phyloP scores from a whole-genome alignment of 208 protist genomes.

The Naegleria lovaniensis region DNA sequence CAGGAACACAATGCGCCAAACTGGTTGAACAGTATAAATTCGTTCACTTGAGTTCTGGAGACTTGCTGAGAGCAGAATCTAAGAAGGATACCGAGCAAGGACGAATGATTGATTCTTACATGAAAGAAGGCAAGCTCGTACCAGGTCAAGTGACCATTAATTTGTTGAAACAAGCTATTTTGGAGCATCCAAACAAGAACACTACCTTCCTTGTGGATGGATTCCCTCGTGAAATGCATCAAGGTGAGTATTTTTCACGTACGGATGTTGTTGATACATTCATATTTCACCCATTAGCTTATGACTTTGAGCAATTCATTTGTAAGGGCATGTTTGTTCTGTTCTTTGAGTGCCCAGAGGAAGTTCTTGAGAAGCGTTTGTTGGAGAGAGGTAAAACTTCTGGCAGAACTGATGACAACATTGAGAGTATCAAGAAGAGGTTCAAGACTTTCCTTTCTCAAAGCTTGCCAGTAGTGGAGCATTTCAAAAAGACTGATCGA shows the following conservation, averaged over 20 bases:
- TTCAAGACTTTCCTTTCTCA: conserved; percentile 5
- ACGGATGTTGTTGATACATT: too few relatives aligned
- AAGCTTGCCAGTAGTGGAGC: conserved; percentile 31
- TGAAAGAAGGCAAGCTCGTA: conserved; percentile 16
- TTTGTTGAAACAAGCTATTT: conserved; percentile 26
- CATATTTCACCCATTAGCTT: neutral
- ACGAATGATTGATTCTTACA: neutral
- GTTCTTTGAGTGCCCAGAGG: conserved; percentile 32
- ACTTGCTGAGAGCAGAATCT: conserved; percentile 25
- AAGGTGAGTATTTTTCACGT: conserved; percentile 6
- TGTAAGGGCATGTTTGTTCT: conserved; percentile 22
- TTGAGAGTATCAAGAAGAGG: conserved; percentile 25
- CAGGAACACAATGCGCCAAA: conserved; percentile 60
- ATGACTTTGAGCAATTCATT: conserved; percentile 27
- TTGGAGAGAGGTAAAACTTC: conserved; percentile 24
- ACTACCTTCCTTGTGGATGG: conserved; percentile 32
- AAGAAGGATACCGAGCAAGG: neutral
- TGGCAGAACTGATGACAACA: conserved; percentile 31
- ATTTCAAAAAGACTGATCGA: neutral
- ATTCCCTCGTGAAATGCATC: conserved; percentile 35
- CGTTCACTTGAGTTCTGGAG: conserved; percentile 44
- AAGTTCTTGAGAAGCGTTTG: conserved; percentile 8
- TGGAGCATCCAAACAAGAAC: neutral
- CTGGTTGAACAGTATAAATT: conserved; percentile 70
- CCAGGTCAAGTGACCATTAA: conserved; percentile 10